Evolutionary conservation across 1,139 yeast genomes (phyloP), one percentile per base, ranked within the genome.

Genomic region (Kurtzmaniella natalensis): DNA sequence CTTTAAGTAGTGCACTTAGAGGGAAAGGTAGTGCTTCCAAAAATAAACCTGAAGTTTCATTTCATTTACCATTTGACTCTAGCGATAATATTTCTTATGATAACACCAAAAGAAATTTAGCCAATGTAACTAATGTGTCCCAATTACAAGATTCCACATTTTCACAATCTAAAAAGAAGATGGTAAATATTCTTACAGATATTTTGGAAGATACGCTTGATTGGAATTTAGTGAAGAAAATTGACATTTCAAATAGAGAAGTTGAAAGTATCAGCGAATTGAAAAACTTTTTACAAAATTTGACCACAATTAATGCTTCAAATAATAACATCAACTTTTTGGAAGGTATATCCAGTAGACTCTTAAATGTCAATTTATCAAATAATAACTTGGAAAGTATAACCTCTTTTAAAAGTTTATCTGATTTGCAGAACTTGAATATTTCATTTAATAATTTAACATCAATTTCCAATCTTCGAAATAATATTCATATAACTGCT

Each of bases 131-230:
- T 0, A 58, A 58, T 29, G 45, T 63, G 2, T 68, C 76, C 1
- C 72, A 68, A 31, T 37, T 69, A 7, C 64, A 59, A n/a, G 69
- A 74, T 27, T 41, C 72, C 3, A 67, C 79, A 1, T 76, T 75
- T 45, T 63, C 79, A 1, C 70, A 70, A 42, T 63, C 76, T 0
- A 68, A 68, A 39, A 62, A 55, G 37, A 53, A 51, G 11, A 48
- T 76, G 30, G 75, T 74, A 5, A 58, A 76, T 2, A 59, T 70
- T 1, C 61, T 76, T n/a, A 73, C 74, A 1, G 73, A 70, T 32
- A 49, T 55, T 2, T 53, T 71, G 28, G 44, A 44, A 8, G 44
- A 39, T 5, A 53, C 48, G 8, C 39, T 47, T 7, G 55, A 64
- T 31, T 76, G 82, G 82, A 60, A 59, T 20, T 45, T 48, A 6